phyloP scores from a whole-genome alignment of 495 filamentous ascomycete species.

The Pyrenopolyporus hunteri region DNA sequence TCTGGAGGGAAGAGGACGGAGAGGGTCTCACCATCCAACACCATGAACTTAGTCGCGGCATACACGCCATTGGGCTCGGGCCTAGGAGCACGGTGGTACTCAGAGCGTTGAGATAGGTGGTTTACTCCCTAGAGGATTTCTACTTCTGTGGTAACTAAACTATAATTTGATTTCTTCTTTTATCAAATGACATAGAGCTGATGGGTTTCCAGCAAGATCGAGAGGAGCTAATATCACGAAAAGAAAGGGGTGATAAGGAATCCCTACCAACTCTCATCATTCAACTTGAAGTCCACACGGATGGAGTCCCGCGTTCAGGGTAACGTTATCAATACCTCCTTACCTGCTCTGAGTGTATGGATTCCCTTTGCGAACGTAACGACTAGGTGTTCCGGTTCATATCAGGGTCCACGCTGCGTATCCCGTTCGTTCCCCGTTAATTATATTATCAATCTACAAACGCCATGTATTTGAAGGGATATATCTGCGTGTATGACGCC shows the following conservation, averaged over 20 bases:
- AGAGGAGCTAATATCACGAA: no score
- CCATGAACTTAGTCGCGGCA: slow-evolving; percentile 48
- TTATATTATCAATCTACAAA: slow-evolving; percentile 46
- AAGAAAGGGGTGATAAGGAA: background rate
- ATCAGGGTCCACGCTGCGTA: slow-evolving; percentile 59
- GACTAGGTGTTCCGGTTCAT: slow-evolving; percentile 51
- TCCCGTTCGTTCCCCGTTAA: slow-evolving; percentile 34
- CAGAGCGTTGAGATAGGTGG: slow-evolving; percentile 62
- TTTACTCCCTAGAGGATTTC: slow-evolving; percentile 29
- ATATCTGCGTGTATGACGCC: no score
- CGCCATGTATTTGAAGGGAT: no score
- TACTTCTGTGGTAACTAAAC: background rate
- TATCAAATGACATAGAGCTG: no score
- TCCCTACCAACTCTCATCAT: slow-evolving; percentile 37
- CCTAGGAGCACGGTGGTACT: slow-evolving; percentile 54
- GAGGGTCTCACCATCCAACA: slow-evolving; percentile 33
- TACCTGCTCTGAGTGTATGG: slow-evolving; percentile 16
- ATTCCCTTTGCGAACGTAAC: slow-evolving; percentile 48
- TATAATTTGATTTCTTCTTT: no score
- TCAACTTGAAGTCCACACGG: slow-evolving; percentile 8
- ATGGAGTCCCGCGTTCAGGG: slow-evolving; percentile 36
- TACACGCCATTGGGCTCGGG: slow-evolving; percentile 37
- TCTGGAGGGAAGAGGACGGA: background rate
- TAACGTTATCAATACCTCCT: slow-evolving; percentile 31
- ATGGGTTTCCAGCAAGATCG: no score